Evolutionary conservation across 148 eudicot genomes (phyloP).

Genomic region (Silene uniflora): DNA sequence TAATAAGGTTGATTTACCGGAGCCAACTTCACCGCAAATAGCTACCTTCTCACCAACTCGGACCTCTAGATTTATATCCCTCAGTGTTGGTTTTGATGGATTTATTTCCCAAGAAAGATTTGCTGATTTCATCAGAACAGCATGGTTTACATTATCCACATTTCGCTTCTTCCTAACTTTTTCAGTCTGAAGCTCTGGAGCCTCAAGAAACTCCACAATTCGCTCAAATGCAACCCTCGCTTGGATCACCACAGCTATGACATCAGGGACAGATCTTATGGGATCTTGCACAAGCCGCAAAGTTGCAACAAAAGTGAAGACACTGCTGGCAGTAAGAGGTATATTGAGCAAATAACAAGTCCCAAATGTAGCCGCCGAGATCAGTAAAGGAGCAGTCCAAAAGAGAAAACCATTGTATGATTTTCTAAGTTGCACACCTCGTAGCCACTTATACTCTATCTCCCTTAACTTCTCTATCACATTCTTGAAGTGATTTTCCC

Average conservation of each 20-base stretch:
- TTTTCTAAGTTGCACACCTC: slow-evolving; percentile 56
- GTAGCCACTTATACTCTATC: slow-evolving; percentile 59
- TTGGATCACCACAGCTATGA: slow-evolving; percentile 73
- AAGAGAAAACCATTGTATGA: slow-evolving; percentile 63
- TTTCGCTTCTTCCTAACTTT: slow-evolving; percentile 36
- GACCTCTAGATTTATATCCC: slow-evolving; percentile 56
- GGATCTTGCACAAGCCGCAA: slow-evolving; percentile 90
- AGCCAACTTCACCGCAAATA: slow-evolving; percentile 91
- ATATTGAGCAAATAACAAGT: slow-evolving; percentile 67
- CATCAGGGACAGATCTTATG: slow-evolving; percentile 77
- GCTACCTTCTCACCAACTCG: slow-evolving; percentile 65
- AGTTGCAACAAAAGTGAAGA: slow-evolving; percentile 86
- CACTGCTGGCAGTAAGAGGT: slow-evolving; percentile 72
- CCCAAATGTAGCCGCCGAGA: slow-evolving; percentile 78
- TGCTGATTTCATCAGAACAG: slow-evolving; percentile 48
- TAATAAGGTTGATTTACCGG: slow-evolving; percentile 84
- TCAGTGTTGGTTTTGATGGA: slow-evolving; percentile 45
- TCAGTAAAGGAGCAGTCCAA: slow-evolving; percentile 81
- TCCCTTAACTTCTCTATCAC: slow-evolving; percentile 57
- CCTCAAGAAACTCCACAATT: slow-evolving; percentile 70
- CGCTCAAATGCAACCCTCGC: slow-evolving; percentile 80
- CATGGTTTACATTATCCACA: slow-evolving; percentile 8
- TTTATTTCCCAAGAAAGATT: slow-evolving; percentile 72
- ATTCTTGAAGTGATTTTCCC: slow-evolving; percentile 80
- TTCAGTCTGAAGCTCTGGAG: slow-evolving; percentile 66